A percentile compares a stretch with the other conserved stretches of the same genome.
Conservation (phyloP, 2,329 filamentous ascomycete genomes). For the Ceratocystis smalleyi region DNA sequence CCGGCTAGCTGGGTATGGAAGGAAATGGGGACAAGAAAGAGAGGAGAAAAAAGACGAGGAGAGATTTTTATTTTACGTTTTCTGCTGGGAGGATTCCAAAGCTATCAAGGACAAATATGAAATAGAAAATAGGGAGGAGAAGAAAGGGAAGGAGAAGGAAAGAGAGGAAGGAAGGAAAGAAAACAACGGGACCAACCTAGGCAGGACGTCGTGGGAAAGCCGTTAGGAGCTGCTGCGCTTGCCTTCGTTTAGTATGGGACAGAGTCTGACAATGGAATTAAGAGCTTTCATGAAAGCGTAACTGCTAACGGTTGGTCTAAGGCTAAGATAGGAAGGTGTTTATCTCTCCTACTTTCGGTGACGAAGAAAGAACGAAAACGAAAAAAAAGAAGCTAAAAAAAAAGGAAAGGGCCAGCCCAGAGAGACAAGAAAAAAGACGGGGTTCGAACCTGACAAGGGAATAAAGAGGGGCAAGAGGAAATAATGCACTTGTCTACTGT, state of each 20-base stretch:
- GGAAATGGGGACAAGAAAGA: neutral
- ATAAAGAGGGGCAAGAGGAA: neutral
- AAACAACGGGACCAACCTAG: neutral
- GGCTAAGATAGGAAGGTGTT: neutral
- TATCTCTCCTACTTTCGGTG: neutral
- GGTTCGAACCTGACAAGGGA: neutral
- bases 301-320: neutral
- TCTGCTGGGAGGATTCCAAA: neutral
- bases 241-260: neutral
- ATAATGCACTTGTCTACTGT: neutral
- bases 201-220: neutral
- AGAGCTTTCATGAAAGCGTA: too few species aligned
- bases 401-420: neutral
- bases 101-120: slow-evolving; percentile 4
- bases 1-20: neutral
- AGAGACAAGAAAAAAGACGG: neutral
- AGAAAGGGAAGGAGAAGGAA: neutral
- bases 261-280: neutral
- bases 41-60: neutral
- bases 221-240: neutral
- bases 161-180: neutral
- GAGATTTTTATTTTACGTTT: neutral
- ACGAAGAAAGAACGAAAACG: neutral
- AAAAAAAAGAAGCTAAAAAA: neutral
- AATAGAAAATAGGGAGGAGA: neutral